These are phyloP conservation scores for Barnettozyma californica DNA, from an alignment of 805 yeast species.

Conservation along the genomic window DNA sequence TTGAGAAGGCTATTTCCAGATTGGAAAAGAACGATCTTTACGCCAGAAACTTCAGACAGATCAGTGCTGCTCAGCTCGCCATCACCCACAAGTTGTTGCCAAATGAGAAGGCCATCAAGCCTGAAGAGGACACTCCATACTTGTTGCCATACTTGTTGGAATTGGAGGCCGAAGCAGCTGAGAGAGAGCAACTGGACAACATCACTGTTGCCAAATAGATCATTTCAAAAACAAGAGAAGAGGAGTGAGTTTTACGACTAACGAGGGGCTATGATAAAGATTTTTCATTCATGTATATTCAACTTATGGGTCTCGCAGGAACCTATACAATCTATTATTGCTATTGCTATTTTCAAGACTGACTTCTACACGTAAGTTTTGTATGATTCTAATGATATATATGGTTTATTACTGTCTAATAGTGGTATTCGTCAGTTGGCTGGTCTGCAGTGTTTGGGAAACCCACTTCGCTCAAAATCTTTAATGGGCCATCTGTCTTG, in stretches of 20 bases:
- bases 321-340: not conserved
- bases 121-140: constrained; percentile 79
- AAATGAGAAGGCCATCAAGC: constrained; percentile 65
- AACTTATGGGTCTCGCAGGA: not conserved
- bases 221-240: not conserved
- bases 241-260: not conserved
- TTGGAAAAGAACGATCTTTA: constrained; percentile 79
- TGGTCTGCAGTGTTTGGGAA: constrained; percentile 56
- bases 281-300: constrained; percentile 11
- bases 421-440: constrained; percentile 60
- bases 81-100: constrained; percentile 84
- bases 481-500: constrained; percentile 37
- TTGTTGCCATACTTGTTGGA: constrained; percentile 86
- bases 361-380: not conserved
- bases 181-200: constrained; percentile 86
- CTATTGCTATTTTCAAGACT: not conserved
- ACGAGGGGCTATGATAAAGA: not conserved
- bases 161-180: constrained; percentile 88
- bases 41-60: constrained; percentile 87
- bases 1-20: constrained; percentile 85
- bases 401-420: constrained; percentile 28
- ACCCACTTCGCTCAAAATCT: constrained; percentile 61
- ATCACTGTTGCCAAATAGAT: constrained; percentile 30
- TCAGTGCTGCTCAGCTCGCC: constrained; percentile 87
- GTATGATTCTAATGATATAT: not conserved